Conservation (phyloP, 768 basidiomycete genomes). For the Russula sp. region DNA sequence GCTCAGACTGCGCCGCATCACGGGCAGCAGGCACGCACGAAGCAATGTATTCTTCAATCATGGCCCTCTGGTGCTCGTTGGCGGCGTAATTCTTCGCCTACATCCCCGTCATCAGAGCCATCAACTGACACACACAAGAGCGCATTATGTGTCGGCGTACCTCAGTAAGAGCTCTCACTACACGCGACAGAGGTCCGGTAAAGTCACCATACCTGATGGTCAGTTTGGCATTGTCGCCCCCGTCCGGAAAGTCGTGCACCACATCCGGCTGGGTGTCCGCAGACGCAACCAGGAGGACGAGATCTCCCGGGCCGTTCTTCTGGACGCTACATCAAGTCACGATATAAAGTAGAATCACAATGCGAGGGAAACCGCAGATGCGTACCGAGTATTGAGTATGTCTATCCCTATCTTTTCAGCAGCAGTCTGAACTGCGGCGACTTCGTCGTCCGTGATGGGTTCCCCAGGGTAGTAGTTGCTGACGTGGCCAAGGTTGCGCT, state of each 20-base stretch:
- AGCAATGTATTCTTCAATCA: constrained; percentile 74
- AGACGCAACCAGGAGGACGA: constrained; percentile 73
- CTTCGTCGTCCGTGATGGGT: constrained; percentile 67
- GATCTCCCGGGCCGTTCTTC: constrained; percentile 57
- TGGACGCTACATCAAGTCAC: constrained; percentile 44
- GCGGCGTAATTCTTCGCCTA: constrained; percentile 71
- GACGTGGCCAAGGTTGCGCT: constrained; percentile 67
- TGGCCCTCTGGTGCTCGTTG: constrained; percentile 63
- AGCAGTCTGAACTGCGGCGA: constrained; percentile 64
- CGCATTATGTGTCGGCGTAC: constrained; percentile 31
- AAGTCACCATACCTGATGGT: constrained; percentile 76
- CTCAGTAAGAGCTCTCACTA: constrained; percentile 52
- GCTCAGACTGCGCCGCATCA: neutral
- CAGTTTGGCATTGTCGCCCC: constrained; percentile 43
- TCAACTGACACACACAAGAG: neutral
- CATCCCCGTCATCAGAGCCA: neutral
- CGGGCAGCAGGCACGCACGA: constrained; percentile 43
- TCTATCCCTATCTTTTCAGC: constrained; percentile 74
- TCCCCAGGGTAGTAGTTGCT: constrained; percentile 85
- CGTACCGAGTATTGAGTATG: constrained; percentile 74
- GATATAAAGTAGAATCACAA: neutral
- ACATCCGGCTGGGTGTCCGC: constrained; percentile 38
- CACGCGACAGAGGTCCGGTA: constrained; percentile 47
- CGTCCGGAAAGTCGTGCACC: constrained; percentile 42
- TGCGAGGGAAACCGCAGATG: neutral